Base-by-base conservation (phyloP, 2,329 filamentous ascomycete species). In the Penicillium palitans region DNA sequence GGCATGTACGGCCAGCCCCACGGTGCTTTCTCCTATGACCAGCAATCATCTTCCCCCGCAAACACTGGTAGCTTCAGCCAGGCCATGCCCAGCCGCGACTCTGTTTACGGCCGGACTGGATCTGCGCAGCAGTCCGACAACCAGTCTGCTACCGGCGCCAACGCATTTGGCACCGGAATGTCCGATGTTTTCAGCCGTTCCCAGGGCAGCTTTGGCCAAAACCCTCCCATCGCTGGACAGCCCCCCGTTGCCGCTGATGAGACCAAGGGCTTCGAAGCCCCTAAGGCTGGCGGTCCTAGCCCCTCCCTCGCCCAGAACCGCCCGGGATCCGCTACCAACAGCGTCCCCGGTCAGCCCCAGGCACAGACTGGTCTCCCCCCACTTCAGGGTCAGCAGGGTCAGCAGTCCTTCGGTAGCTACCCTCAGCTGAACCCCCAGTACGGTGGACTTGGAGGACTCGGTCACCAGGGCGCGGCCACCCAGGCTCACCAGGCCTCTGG, bases 1-100 rank as follows among this genome's bases (percentile, higher is more conserved):
- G 81, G 80, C 65, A 86, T 87, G 83, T 88, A 88, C 67, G 84
- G 80, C 33, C 85, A 86, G 66, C 84, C 84, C 64, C 84, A 86
- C 65, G 80, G 77, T 37, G 50, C 42, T 39, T 58, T 58, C 56
- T 89, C 87, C 70, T 83, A 84, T 9, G 87, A 85, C 66, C 87
- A 89, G 45, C 84, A 89, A 70, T 83, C 84, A 2, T 84, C 86
- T 17, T 87, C 86, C 24, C 86, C 87, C 12, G 86, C 84, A 35
- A 87, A 85, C 61, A 80, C 80, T 24, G 81, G 79, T 48, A 72
- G 66, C 54, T 80, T 79, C 65, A 75, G 74, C 63, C 75, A 76
- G 59, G 66, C 67, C 47, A 66, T 74, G 44, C 75, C 79, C 44
- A 78, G 76, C 60, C 83, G 84, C 49, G 80, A 87, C 46, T 81